These are phyloP conservation scores for Chlorella sp. DNA, from an alignment of 139 green algal species.

Conservation along the genomic window DNA sequence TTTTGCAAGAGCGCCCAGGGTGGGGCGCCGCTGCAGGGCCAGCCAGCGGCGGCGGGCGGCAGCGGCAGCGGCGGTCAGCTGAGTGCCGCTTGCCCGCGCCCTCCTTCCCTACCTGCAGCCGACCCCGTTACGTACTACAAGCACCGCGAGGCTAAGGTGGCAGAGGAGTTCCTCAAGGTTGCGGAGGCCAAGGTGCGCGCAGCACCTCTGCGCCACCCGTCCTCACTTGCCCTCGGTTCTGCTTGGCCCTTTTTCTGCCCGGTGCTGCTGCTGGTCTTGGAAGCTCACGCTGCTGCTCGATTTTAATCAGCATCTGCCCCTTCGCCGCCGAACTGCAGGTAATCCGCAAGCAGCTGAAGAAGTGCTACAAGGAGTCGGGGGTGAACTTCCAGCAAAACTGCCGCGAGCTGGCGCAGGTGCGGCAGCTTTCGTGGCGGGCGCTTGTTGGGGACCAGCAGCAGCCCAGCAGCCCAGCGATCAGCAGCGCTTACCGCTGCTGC, in stretches of 20 bases:
- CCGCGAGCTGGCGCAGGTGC: conserved; percentile 35
- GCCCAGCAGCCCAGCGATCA: too few relatives aligned
- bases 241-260: too few relatives aligned
- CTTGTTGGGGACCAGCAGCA: too few relatives aligned
- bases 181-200: conserved; percentile 45
- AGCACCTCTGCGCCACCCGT: too few relatives aligned
- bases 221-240: not conserved
- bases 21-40: too few relatives aligned
- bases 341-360: conserved; percentile 37
- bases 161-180: conserved; percentile 47
- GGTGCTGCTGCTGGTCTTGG: too few relatives aligned
- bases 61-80: too few relatives aligned
- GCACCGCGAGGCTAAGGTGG: conserved; percentile 45
- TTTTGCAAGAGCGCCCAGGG: too few relatives aligned
- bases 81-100: too few relatives aligned
- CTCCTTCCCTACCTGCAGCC: not conserved
- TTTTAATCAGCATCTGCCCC: not conserved
- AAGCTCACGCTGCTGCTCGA: not conserved
- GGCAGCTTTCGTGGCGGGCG: not conserved
- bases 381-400: conserved; percentile 47
- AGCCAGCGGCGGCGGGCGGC: too few relatives aligned
- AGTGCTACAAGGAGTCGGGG: conserved; percentile 51
- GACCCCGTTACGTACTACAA: conserved; percentile 51
- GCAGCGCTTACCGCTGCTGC: too few relatives aligned
- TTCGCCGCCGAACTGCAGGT: conserved; percentile 28